phyloP scores from a whole-genome alignment of 257 asterid genomes.

The Fraxinus quadrangulata region DNA sequence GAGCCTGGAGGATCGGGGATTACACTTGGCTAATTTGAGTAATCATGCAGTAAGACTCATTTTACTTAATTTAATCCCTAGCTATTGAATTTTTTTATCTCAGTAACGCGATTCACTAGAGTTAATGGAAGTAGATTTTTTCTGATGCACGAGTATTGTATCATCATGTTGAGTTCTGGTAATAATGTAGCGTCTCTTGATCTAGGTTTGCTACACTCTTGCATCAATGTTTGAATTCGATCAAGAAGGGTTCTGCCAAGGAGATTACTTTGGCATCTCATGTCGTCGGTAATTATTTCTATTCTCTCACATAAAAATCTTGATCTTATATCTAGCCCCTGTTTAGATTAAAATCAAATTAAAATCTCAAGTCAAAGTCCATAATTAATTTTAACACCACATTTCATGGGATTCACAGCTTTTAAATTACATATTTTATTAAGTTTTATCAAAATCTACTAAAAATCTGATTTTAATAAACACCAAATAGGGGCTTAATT shows the following conservation, averaged over 20 bases:
- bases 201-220: constrained; percentile 83
- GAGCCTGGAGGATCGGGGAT: not conserved
- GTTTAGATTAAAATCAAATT: no score
- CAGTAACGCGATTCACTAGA: not conserved
- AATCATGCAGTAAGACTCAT: not conserved
- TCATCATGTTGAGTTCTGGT: not conserved
- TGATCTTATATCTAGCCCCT: not conserved
- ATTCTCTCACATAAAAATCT: not conserved
- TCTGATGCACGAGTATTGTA: not conserved
- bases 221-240: constrained; percentile 74
- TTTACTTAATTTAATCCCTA: not conserved
- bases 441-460: no score
- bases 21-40: not conserved
- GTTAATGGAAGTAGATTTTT: not conserved
- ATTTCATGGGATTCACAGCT: no score
- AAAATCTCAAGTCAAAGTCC: no score
- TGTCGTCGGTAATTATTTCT: constrained; percentile 57
- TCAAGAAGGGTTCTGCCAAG: constrained; percentile 86
- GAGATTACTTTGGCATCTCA: constrained; percentile 90
- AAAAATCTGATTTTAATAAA: no score
- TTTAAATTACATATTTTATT: no score
- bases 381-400: no score
- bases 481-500: no score
- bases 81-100: not conserved
- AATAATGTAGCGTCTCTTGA: constrained; percentile 17